These are phyloP conservation scores for Auriscalpium orientale DNA, from an alignment of 768 basidiomycete genomes.

Conservation along the genomic window DNA sequence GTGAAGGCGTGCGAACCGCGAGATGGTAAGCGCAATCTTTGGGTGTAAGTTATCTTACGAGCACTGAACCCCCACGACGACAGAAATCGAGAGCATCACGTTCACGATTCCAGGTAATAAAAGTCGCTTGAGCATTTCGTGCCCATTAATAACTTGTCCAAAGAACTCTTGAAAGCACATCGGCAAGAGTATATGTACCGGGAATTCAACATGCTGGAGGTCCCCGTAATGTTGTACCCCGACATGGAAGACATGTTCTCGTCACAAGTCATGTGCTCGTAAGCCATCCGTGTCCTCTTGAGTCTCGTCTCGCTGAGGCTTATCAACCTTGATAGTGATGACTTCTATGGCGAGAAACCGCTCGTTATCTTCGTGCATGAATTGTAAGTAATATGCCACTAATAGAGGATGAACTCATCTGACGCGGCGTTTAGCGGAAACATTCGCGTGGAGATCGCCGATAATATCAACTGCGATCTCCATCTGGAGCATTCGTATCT, in stretches of 20 bases:
- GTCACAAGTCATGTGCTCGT: conserved; percentile 88
- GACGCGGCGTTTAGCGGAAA: conserved; percentile 57
- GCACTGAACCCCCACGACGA: not conserved
- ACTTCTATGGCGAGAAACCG: conserved; percentile 70
- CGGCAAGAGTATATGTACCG: conserved; percentile 77
- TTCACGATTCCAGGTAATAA: conserved; percentile 60
- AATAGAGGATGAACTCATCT: not conserved
- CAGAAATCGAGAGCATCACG: conserved; percentile 55
- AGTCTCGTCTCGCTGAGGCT: not conserved
- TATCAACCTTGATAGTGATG: conserved; percentile 38
- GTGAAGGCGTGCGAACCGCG: conserved; percentile 76
- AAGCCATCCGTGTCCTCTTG: conserved; percentile 25
- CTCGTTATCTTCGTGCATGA: conserved; percentile 89
- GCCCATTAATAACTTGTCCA: not conserved
- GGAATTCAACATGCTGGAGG: conserved; percentile 69
- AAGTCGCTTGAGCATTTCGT: not conserved
- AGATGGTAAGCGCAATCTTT: conserved; percentile 43
- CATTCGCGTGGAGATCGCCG: conserved; percentile 74
- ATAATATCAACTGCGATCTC: conserved; percentile 63
- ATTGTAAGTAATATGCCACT: conserved; percentile 52
- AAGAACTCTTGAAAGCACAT: conserved; percentile 85
- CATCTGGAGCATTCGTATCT: conserved; percentile 79
- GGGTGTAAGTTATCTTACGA: not conserved
- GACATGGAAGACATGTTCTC: conserved; percentile 68
- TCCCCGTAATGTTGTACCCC: conserved; percentile 57